Conservation (phyloP, 495 filamentous ascomycete species). For the Pyrenula massariospora region DNA sequence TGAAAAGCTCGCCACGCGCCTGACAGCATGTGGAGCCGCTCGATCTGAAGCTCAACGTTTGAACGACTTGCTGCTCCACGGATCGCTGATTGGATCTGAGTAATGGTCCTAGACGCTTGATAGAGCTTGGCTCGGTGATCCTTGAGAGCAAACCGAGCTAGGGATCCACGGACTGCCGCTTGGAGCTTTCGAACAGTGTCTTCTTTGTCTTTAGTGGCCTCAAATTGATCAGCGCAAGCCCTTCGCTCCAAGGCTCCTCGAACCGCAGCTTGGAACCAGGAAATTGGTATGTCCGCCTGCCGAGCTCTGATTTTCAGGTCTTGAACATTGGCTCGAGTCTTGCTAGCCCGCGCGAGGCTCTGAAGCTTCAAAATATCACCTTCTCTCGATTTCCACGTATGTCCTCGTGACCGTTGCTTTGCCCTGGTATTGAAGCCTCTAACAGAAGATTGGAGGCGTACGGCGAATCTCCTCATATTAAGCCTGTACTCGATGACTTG, state of each 20-base stretch:
- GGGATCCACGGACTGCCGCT: slow-evolving; percentile 51
- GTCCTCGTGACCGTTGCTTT: slow-evolving; percentile 45
- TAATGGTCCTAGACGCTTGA: slow-evolving; percentile 1
- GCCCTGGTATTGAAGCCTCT: slow-evolving; percentile 70
- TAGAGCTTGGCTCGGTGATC: slow-evolving; percentile 32
- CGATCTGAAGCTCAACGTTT: slow-evolving; percentile 36
- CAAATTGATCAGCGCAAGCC: slow-evolving; percentile 29
- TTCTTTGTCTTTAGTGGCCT: slow-evolving; percentile 34
- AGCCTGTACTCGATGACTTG: slow-evolving; percentile 70
- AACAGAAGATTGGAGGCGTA: slow-evolving; percentile 63
- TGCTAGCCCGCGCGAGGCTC: slow-evolving; percentile 67
- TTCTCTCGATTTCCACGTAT: slow-evolving; percentile 60
- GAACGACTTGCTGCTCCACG: slow-evolving; percentile 42
- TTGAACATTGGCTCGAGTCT: slow-evolving; percentile 56
- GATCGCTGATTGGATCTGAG: slow-evolving; percentile 17
- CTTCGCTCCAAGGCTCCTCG: slow-evolving; percentile 46
- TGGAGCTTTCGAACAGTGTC: slow-evolving; percentile 51
- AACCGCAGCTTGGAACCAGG: slow-evolving; percentile 48
- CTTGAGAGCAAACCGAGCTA: slow-evolving; percentile 32
- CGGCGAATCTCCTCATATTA: slow-evolving; percentile 65
- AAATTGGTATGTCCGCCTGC: slow-evolving; percentile 43
- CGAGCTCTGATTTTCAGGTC: slow-evolving; percentile 50
- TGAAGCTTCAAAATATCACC: slow-evolving; percentile 68
- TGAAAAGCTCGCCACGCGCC: slow-evolving; percentile 23
- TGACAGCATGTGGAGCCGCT: slow-evolving; percentile 26